Evolutionary conservation across 1,284 basidiomycete genomes (phyloP), one percentile per base, ranked within the genome.

Genomic region (Earliella scabrosa): DNA sequence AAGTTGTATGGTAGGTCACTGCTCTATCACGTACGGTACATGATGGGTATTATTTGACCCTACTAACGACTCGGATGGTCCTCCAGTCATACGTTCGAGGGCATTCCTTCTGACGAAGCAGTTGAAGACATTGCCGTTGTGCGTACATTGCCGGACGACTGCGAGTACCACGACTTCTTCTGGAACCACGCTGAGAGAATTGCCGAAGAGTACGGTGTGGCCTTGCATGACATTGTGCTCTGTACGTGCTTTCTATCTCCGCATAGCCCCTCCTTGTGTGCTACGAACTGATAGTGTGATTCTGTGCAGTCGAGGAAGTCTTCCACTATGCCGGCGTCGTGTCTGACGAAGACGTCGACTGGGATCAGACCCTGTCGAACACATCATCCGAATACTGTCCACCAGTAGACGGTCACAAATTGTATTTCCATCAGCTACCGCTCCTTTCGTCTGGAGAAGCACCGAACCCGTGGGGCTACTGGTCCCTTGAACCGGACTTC

Each of bases 361-460:
- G 11, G n/a, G n/a, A n/a, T n/a, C n/a, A n/a, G n/a, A n/a, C n/a
- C n/a, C n/a, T n/a, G n/a, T n/a, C n/a, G n/a, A n/a, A n/a, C n/a
- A n/a, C n/a, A n/a, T n/a, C n/a, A n/a, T n/a, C n/a, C n/a, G n/a
- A n/a, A n/a, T n/a, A n/a, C n/a, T n/a, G n/a, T n/a, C n/a, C n/a
- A n/a, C n/a, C n/a, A n/a, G n/a, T n/a, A n/a, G n/a, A n/a, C n/a
- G n/a, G n/a, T n/a, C n/a, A n/a, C n/a, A 8, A 49, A 27, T 11
- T 59, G n/a, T 59, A 48, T 38, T 59, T 59, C 46, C 50, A 59
- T 39, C 58, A 59, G 29, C 45, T 48, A 21, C 52, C 58, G 5
- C 46, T 55, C 1, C 21, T 59, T 14, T 23, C 35, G 0, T 45
- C 52, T 1, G 53, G 50, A 6, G 52, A 52, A 14, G 53, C 50